A percentile compares a stretch with the other conserved stretches of the same genome.
Evolutionary conservation across 2,329 filamentous ascomycete genomes (phyloP).

Genomic region (Colletotrichum kahawae): DNA sequence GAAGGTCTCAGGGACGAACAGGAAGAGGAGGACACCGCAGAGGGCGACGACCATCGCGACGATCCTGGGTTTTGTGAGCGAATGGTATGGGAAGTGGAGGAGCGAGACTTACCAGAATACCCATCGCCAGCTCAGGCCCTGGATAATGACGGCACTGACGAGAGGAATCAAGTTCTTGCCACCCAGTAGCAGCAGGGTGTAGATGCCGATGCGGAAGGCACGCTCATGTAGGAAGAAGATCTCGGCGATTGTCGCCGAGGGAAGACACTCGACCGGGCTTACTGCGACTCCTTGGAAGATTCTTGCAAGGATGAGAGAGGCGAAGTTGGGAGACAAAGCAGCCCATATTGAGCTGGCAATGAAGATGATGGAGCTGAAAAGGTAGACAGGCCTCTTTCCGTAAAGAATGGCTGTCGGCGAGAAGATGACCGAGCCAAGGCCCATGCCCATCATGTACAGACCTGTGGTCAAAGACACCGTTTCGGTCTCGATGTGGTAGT

Average conservation of each 20-base stretch:
- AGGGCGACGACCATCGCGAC: slow-evolving; percentile 81
- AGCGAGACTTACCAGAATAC: slow-evolving; percentile 72
- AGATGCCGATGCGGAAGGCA: slow-evolving; percentile 91
- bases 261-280: slow-evolving; percentile 89
- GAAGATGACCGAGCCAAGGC: slow-evolving; percentile 81
- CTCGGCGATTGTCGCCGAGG: slow-evolving; percentile 92
- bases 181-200: slow-evolving; percentile 85
- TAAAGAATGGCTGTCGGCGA: slow-evolving; percentile 91
- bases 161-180: slow-evolving; percentile 92
- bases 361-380: slow-evolving; percentile 79
- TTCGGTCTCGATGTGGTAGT: slow-evolving; percentile 69
- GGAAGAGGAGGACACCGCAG: slow-evolving; percentile 74
- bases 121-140: slow-evolving; percentile 84
- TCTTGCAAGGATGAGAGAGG: slow-evolving; percentile 79
- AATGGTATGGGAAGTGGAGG: too few species aligned
- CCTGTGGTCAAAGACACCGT: slow-evolving; percentile 86
- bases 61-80: slow-evolving; percentile 59
- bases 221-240: slow-evolving; percentile 96
- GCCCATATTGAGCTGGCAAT: slow-evolving; percentile 82
- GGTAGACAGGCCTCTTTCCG: slow-evolving; percentile 90
- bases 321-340: slow-evolving; percentile 80
- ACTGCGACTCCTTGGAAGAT: slow-evolving; percentile 89
- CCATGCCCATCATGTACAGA: slow-evolving; percentile 92
- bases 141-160: slow-evolving; percentile 84
- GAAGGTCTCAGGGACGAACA: slow-evolving; percentile 94